Conservation (phyloP, 2,329 filamentous ascomycete genomes). For the Fonsecaea pugnacius region DNA sequence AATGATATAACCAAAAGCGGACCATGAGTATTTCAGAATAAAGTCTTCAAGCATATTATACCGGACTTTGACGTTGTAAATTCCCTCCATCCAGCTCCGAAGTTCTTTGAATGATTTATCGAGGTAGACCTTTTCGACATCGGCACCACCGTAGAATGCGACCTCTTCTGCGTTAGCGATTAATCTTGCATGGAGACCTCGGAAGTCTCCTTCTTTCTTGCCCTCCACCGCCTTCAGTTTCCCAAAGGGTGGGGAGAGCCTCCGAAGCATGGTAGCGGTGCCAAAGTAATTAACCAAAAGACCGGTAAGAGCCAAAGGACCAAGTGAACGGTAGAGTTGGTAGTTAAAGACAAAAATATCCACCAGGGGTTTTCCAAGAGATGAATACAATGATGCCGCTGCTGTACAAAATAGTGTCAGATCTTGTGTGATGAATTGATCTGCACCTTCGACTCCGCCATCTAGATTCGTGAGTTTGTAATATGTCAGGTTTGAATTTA, state of each 20-base stretch:
- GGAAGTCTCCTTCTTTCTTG: slow-evolving; percentile 91
- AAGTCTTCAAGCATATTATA: slow-evolving; percentile 99
- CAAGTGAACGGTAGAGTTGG: slow-evolving; percentile 88
- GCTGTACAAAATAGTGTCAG: slow-evolving; percentile 92
- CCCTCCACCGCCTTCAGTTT: slow-evolving; percentile 97
- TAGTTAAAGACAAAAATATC: slow-evolving; percentile 98
- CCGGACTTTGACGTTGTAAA: slow-evolving; percentile 95
- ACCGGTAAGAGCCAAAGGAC: slow-evolving; percentile 82
- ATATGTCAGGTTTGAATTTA: slow-evolving; percentile 93
- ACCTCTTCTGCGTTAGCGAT: slow-evolving; percentile 98
- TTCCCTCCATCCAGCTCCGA: slow-evolving; percentile 96
- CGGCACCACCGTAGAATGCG: slow-evolving; percentile 93
- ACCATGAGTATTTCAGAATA: slow-evolving; percentile 98
- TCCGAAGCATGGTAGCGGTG: slow-evolving; percentile 85
- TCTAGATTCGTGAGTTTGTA: slow-evolving; percentile 94
- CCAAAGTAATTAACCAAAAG: slow-evolving; percentile 91
- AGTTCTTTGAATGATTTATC: slow-evolving; percentile 91
- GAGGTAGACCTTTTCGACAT: slow-evolving; percentile 91
- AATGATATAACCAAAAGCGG: slow-evolving; percentile 91
- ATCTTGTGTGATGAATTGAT: slow-evolving; percentile 98
- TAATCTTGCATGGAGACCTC: slow-evolving; percentile 83
- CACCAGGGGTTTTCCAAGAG: slow-evolving; percentile 95
- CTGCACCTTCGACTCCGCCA: slow-evolving; percentile 86
- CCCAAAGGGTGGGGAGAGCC: slow-evolving; percentile 90
- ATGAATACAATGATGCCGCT: slow-evolving; percentile 91